A percentile compares a stretch with the other conserved stretches of the same genome.
These are phyloP conservation scores for Emergomyces orientalis DNA, from an alignment of 2,329 filamentous ascomycete species.

Conservation along the genomic window DNA sequence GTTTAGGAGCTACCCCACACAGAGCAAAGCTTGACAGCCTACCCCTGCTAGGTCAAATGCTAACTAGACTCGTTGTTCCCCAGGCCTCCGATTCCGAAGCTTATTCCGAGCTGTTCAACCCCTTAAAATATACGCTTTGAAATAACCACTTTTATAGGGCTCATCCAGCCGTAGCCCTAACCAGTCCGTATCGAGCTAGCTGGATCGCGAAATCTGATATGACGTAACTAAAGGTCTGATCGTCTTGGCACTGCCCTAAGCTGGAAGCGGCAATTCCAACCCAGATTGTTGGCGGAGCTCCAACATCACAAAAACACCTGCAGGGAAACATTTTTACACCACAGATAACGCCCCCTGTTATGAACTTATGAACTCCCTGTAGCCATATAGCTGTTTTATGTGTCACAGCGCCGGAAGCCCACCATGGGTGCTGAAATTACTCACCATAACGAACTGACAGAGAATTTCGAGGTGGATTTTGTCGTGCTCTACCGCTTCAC, in stretches of 20 bases:
- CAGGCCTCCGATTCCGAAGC: background rate
- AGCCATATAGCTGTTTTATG: background rate
- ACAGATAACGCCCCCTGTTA: background rate
- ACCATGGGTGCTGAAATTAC: constrained; percentile 3
- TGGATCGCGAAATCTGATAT: background rate
- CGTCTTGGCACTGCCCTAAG: background rate
- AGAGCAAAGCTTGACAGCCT: background rate
- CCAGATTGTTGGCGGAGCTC: background rate
- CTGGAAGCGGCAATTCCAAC: background rate
- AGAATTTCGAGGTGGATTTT: constrained; percentile 72
- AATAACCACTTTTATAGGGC: too few relatives aligned
- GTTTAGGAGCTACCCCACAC: background rate
- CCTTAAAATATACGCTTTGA: background rate
- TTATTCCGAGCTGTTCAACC: background rate
- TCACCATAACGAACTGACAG: constrained; percentile 14
- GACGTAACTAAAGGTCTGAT: background rate
- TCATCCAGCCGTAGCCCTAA: background rate
- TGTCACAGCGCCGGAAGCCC: background rate
- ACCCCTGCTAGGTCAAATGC: background rate
- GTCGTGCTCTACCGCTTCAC: constrained; percentile 72
- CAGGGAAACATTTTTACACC: background rate
- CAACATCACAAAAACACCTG: background rate
- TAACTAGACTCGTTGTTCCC: background rate
- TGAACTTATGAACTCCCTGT: background rate
- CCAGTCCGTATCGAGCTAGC: background rate